These are phyloP conservation scores for Kodamaea laetipori DNA, from an alignment of 805 yeast genomes.

Conservation along the genomic window DNA sequence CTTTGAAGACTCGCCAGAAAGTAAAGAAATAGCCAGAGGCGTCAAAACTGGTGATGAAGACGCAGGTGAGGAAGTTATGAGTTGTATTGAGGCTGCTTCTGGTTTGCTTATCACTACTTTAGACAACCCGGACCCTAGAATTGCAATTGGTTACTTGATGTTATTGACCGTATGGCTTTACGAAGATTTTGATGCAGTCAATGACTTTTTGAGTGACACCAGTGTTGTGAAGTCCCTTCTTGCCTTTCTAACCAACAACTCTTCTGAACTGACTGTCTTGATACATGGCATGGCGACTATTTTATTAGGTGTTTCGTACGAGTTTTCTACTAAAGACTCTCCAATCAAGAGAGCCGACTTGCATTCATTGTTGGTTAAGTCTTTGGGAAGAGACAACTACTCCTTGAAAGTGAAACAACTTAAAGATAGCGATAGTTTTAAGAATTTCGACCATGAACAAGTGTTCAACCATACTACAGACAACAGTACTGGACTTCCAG, in stretches of 20 bases:
- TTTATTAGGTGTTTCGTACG: constrained; percentile 76
- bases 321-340: constrained; percentile 65
- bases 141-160: constrained; percentile 76
- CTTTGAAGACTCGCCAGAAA: constrained; percentile 55
- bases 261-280: constrained; percentile 52
- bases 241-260: constrained; percentile 54
- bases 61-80: constrained; percentile 68
- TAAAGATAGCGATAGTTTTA: constrained; percentile 57
- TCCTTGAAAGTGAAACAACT: constrained; percentile 72
- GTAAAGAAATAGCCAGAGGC: constrained; percentile 48
- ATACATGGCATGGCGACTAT: constrained; percentile 74
- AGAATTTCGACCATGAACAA: constrained; percentile 54
- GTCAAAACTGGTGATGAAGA: constrained; percentile 60
- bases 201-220: constrained; percentile 70
- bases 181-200: constrained; percentile 73
- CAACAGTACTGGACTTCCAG: constrained; percentile 87
- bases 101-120: constrained; percentile 71
- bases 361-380: constrained; percentile 60
- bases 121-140: constrained; percentile 65
- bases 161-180: constrained; percentile 73
- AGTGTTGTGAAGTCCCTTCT: constrained; percentile 68
- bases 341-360: constrained; percentile 63
- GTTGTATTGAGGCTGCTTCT: constrained; percentile 72
- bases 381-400: constrained; percentile 82
- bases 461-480: constrained; percentile 51